Conservation (phyloP, 805 yeast genomes). For the Cyberlindnera maclurae region DNA sequence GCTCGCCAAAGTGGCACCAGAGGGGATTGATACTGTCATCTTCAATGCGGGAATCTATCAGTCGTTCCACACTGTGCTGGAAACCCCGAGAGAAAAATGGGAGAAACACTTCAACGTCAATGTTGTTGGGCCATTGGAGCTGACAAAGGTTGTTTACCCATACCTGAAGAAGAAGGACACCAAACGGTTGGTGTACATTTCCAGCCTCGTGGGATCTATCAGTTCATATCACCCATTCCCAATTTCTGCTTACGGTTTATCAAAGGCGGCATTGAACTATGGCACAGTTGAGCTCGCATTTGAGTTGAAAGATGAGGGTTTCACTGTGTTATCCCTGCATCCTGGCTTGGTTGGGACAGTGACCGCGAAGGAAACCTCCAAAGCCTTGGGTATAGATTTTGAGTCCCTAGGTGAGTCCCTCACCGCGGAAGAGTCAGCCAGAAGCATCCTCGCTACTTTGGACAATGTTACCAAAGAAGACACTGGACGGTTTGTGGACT, state of each 20-base stretch:
- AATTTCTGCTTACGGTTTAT: conserved; percentile 28
- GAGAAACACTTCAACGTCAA: conserved; percentile 19
- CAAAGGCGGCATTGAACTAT: conserved; percentile 34
- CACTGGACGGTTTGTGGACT: too few species aligned
- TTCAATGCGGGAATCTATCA: conserved; percentile 11
- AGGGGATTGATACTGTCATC: conserved; percentile 13
- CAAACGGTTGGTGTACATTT: conserved; percentile 24
- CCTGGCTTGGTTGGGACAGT: conserved; percentile 34
- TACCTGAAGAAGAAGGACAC: conserved; percentile 16
- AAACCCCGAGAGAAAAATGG: conserved; percentile 4
- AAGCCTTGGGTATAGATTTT: background rate
- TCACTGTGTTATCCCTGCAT: conserved; percentile 25
- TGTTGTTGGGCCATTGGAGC: conserved; percentile 22
- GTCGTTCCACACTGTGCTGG: background rate
- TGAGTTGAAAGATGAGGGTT: conserved; percentile 24
- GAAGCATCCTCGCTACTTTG: too few species aligned
- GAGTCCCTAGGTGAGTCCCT: too few species aligned
- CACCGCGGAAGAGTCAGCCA: too few species aligned
- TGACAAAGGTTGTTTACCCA: conserved; percentile 17
- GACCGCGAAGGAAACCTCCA: background rate
- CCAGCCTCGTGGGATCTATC: conserved; percentile 25
- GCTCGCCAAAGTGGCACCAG: conserved; percentile 3
- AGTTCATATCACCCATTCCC: conserved; percentile 10
- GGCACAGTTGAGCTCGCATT: conserved; percentile 21
- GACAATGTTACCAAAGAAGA: too few species aligned